These are phyloP conservation scores for Lunularia cruciata DNA, from an alignment of 225 moss, liverwort and hornwort species.

Conservation along the genomic window DNA sequence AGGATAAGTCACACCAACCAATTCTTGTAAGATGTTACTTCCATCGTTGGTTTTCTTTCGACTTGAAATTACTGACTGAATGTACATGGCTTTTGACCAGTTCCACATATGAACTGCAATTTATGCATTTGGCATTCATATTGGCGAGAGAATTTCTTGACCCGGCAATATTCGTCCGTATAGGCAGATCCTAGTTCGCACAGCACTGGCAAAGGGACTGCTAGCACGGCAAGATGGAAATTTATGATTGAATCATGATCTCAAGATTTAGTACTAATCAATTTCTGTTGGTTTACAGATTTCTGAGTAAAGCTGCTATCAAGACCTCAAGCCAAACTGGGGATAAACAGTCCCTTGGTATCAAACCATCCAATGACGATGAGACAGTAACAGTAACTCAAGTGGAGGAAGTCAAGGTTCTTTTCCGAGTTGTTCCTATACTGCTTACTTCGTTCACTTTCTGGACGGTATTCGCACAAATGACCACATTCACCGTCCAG, in stretches of 20 bases:
- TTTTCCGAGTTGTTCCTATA: constrained; percentile 58
- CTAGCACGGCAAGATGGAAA: too few species aligned
- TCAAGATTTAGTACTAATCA: not conserved
- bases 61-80: not conserved
- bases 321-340: not conserved
- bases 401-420: constrained; percentile 75
- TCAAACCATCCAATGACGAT: too few species aligned
- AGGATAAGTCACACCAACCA: constrained; percentile 36
- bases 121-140: not conserved
- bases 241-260: not conserved
- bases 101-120: too few species aligned
- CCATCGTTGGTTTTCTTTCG: not conserved
- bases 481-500: constrained; percentile 66
- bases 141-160: too few species aligned
- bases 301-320: constrained; percentile 36
- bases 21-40: constrained; percentile 25
- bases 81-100: too few species aligned
- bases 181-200: too few species aligned
- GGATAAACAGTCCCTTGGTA: not conserved
- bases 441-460: constrained; percentile 62
- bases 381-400: constrained; percentile 52
- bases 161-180: too few species aligned
- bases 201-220: too few species aligned
- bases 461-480: constrained; percentile 70
- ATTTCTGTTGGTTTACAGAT: constrained; percentile 6